Conservation (phyloP, 345 rosid genomes). For the Gossypium raimondii region DNA sequence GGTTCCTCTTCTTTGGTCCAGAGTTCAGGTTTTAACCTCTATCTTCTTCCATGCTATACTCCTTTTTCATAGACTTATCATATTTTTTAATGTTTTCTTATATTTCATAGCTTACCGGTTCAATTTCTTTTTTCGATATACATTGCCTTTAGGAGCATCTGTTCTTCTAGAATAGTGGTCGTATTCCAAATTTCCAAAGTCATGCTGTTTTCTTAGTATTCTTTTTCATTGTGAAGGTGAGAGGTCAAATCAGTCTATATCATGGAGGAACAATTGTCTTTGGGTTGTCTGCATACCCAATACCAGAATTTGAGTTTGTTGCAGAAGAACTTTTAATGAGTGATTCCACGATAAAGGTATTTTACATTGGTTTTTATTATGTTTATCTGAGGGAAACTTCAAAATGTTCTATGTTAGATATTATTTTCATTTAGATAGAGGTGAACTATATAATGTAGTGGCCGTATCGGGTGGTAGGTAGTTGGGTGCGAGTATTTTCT, state of each 20-base stretch:
- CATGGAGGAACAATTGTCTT: constrained; percentile 80
- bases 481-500: background rate
- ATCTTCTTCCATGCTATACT: background rate
- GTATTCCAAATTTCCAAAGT: background rate
- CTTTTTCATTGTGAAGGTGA: constrained; percentile 52
- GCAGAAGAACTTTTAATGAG: constrained; percentile 98
- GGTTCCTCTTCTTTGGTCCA: constrained; percentile 91
- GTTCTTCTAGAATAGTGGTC: background rate
- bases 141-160: constrained; percentile 9
- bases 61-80: constrained; percentile 12
- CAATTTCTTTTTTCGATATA: background rate
- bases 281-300: constrained; percentile 75
- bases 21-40: constrained; percentile 72
- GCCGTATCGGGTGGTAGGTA: background rate
- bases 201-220: constrained; percentile 2
- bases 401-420: background rate
- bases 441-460: background rate
- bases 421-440: background rate
- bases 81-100: background rate
- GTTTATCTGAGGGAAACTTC: background rate
- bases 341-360: constrained; percentile 83
- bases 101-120: background rate
- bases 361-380: constrained; percentile 20
- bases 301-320: constrained; percentile 94
- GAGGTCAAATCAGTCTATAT: constrained; percentile 86